Evolutionary conservation across 371 early-diverging fungal genomes (phyloP), one percentile per base, ranked within the genome.

Genomic region (Actinomortierella ambigua): DNA sequence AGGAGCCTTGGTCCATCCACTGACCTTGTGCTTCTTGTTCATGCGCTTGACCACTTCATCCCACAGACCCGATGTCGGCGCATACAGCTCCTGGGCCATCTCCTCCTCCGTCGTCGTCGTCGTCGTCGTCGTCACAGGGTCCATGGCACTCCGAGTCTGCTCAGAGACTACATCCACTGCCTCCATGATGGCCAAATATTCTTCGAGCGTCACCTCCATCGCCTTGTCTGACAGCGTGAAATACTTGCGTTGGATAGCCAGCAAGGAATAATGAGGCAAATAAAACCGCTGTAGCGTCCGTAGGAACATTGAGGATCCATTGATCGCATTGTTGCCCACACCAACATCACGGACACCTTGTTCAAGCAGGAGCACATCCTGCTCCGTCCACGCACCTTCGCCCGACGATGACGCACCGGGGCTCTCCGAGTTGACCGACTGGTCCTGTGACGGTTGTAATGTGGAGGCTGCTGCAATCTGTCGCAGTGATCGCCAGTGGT

Each of bases 151-250:
- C 34, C 4, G 11, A 34, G 34, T 34, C 11, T 63, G 44, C 14
- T 61, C 53, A 2, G 67, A 47, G 53, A 46, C 39, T 55, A 20
- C 42, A 34, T 73, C 73, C 7, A 73, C 73, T 1, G 67, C 63
- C 18, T 67, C 57, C 73, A 66, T 55, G 48, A 73, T 63, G 1
- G 67, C 54, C 63, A 60, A 66, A 55, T 73, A 73, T 39, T 73
- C 73, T 13, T 59, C 50, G 24, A 73, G 26, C 13, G 63, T 73
- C 42, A 73, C 73, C 22, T 47, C 39, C 8, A 56, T 50, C 11
- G 67, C 63, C 51, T 66, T 73, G 42, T 73, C 67, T 6, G 73
- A 73, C 41, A 73, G 50, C 52, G 60, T 53, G 60, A 66, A 67
- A 57, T 50, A 73, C 55, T 67, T 66, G 14, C 53, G 55, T 44